Evolutionary conservation across 352 stramenopile species (phyloP), one percentile per base, ranked within the genome.

Genomic region (Globisporangium mamillatum): DNA sequence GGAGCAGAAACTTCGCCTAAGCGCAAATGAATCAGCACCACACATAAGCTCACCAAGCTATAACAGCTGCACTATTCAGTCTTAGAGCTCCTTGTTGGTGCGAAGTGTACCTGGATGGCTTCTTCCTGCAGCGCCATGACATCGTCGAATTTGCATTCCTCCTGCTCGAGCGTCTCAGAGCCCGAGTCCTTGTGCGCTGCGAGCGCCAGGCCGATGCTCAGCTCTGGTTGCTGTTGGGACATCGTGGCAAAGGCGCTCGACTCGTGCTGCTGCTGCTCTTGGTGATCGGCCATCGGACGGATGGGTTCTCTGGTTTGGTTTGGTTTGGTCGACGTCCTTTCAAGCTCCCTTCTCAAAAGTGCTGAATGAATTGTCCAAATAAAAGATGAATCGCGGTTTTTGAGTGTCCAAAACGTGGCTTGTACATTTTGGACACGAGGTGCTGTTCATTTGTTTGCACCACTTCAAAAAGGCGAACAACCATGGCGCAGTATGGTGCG

Each of bases 61-160:
- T n/a, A 48, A 8, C 5, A 48, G 41, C 16, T 48, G 41, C 4
- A 48, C 41, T 5, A 48, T 20, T n/a, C 16, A 48, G 41, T n/a
- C 41, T 7, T 14, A 48, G 41, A 48, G 41, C 16, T 50, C 38
- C 38, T 46, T 50, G 4, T 44, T 44, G 16, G 16, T 7, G 16
- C 27, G 9, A 41, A 10, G 3, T 9, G 38, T 53, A 90, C 82
- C 52, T 76, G 44, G 36, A 90, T 80, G 36, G 72, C 52, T 48
- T 86, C 82, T 62, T 90, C 80, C 64, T 90, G 82, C 18, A 90
- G 71, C 36, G 76, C 78, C 64, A 76, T 75, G 56, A 88, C 71
- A 50, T 84, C 78, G 63, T 90, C 82, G 38, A 83, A 81, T 71
- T 90, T 90, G 76, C 70, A 75, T 62, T 90, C 78, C 27, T 78